A percentile compares a stretch with the other conserved stretches of the same genome.
phyloP scores from a whole-genome alignment of 2,329 filamentous ascomycete genomes.

The Phialophora verrucosa region DNA sequence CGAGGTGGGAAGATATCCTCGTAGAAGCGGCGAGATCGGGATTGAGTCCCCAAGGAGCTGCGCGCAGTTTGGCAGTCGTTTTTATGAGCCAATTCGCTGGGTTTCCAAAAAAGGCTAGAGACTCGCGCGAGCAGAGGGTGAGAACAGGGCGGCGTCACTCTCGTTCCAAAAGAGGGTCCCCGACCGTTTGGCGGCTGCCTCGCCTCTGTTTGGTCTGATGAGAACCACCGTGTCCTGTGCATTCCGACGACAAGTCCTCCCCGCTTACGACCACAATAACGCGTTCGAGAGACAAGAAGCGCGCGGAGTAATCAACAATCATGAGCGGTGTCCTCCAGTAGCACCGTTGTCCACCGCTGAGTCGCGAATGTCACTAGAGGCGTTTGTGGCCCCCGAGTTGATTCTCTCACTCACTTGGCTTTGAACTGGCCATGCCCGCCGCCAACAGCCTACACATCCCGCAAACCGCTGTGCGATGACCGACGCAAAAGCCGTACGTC shows the following conservation, averaged over 20 bases:
- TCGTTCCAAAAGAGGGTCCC: neutral
- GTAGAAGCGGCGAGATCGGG: too few species aligned
- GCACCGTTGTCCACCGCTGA: neutral
- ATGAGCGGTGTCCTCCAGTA: neutral
- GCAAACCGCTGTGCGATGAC: constrained; percentile 23
- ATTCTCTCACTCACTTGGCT: neutral
- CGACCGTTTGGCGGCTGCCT: constrained; percentile 11
- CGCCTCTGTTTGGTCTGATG: neutral
- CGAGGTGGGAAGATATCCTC: too few species aligned
- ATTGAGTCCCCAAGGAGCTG: too few species aligned
- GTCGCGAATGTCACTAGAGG: neutral
- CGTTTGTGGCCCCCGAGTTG: neutral
- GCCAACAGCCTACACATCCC: neutral
- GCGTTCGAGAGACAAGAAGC: neutral
- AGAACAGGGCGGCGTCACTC: neutral
- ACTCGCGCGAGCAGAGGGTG: too few species aligned
- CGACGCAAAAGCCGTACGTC: constrained; percentile 74
- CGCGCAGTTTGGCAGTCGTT: too few species aligned
- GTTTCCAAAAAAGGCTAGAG: too few species aligned
- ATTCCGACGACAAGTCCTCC: neutral
- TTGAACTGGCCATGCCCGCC: constrained; percentile 11
- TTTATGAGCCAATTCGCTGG: too few species aligned
- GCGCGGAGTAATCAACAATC: neutral
- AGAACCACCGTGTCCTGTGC: constrained; percentile 18
- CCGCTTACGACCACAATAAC: neutral